Base-by-base conservation (phyloP, 2,329 filamentous ascomycete genomes). In the Stagonosporopsis rhizophila region DNA sequence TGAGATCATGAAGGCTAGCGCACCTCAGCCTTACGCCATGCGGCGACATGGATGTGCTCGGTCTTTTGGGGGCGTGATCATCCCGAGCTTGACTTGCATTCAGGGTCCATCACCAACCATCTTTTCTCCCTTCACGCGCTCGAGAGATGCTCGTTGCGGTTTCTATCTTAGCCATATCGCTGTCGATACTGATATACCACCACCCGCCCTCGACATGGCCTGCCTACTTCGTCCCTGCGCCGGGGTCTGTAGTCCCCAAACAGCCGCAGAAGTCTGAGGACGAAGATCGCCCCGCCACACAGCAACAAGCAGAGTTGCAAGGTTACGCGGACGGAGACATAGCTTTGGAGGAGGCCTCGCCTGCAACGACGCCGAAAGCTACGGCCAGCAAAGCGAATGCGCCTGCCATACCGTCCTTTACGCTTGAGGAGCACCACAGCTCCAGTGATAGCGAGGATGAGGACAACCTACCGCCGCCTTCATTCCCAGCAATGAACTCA, bases 401-500 rank as follows among this genome's bases (percentile, higher is more conserved):
- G 35, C 58, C 56, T 20, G 50, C 67, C 6, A 65, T 75, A 30
- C 73, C 73, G 7, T 70, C 71, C 35, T 77, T 78, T 59, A 69
- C 75, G 17, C 72, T 78, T 49, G 69, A 68, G n/a, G 64, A 67
- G 44, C 67, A 75, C 39, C 64, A 71, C 22, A 71, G 72, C 23
- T 52, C 42, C 3, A 61, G 66, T 9, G 57, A 63, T 2, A 67
- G 70, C 14, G 70, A 75, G 0, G 70, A 75, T 20, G 67, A 72
- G 38, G 72, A 75, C 45, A 68, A 71, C 28, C 60, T 77, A 2
- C 75, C 74, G 9, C 76, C 73, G 5, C 77, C 79, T 20, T 77
- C 73, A 0, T 81, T 81, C 48, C 79, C 79, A 27, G 78, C 79
- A 2, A 56, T 77, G 30, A 80, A 81, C 62, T 81, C 79, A 8